Conservation (phyloP, 148 eudicot genomes). For the Camellia sinensis region DNA sequence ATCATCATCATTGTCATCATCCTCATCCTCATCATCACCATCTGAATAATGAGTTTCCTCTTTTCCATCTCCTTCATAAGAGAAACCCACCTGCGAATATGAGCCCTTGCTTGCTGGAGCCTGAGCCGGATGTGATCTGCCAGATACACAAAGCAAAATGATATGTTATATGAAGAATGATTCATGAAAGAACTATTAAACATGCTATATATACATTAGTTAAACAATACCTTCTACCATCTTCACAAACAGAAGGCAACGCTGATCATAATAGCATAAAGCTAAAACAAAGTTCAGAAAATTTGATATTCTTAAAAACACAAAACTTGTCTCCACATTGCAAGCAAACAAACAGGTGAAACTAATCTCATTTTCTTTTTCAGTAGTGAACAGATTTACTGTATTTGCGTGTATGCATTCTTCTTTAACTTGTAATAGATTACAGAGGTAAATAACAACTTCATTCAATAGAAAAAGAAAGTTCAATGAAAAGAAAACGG, state of each 20-base stretch:
- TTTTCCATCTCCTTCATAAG: slow-evolving; percentile 87
- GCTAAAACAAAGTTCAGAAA: neutral
- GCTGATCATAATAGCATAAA: neutral
- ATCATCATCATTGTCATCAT: slow-evolving; percentile 77
- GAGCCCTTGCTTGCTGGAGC: slow-evolving; percentile 80
- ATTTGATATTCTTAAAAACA: neutral
- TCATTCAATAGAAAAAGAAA: neutral
- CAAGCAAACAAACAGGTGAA: neutral
- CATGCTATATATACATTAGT: neutral
- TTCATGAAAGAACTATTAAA: neutral
- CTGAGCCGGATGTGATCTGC: slow-evolving; percentile 65
- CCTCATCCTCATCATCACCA: slow-evolving; percentile 72
- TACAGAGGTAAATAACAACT: neutral
- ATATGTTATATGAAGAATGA: slow-evolving; percentile 3
- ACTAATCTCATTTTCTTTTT: neutral
- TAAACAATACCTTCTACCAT: neutral
- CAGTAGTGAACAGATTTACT: neutral
- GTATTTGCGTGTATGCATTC: neutral
- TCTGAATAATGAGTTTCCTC: slow-evolving; percentile 68
- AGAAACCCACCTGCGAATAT: slow-evolving; percentile 97
- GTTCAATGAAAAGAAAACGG: neutral
- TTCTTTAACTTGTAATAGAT: neutral
- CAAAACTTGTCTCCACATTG: neutral
- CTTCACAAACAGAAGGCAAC: neutral
- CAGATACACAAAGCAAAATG: slow-evolving; percentile 8